Percentiles rank a stretch among this genome's conserved stretches.
Conservation (phyloP, 2,329 filamentous ascomycete genomes). For the Tolypocladium cylindrosporum region DNA sequence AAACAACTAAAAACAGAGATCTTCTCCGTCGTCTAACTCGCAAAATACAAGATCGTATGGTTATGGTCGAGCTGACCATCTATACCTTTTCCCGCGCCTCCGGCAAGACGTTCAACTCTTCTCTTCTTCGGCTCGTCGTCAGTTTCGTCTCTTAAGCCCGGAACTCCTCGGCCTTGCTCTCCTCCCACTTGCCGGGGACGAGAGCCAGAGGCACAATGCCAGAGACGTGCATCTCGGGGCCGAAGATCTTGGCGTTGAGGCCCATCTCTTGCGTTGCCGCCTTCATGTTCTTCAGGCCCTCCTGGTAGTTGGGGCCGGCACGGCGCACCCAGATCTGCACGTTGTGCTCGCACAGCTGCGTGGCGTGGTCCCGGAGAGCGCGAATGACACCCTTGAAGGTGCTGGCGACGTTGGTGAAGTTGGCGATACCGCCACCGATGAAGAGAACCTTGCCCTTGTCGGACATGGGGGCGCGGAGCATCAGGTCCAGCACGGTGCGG, state of each 20-base stretch:
- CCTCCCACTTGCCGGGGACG: constrained; percentile 52
- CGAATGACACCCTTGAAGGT: constrained; percentile 99
- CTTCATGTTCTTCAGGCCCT: constrained; percentile 99
- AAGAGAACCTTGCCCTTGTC: constrained; percentile 97
- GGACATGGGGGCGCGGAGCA: constrained; percentile 80
- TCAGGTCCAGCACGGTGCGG: constrained; percentile 89
- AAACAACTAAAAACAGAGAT: neutral
- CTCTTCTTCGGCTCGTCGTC: neutral
- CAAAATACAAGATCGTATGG: constrained; percentile 21
- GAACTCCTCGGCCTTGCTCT: constrained; percentile 53
- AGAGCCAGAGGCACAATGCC: constrained; percentile 94
- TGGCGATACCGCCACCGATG: constrained; percentile 99
- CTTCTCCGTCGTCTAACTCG: constrained; percentile 19
- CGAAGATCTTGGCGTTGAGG: constrained; percentile 57
- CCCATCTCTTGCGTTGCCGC: constrained; percentile 86
- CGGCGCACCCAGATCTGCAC: constrained; percentile 92
- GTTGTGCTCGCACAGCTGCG: constrained; percentile 86
- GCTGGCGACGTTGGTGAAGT: constrained; percentile 99
- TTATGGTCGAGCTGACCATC: constrained; percentile 9
- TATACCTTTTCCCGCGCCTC: constrained; percentile 4
- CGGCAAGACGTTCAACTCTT: neutral
- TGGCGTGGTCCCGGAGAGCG: constrained; percentile 82
- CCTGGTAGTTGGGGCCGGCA: constrained; percentile 95
- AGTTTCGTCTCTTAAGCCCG: constrained; percentile 30
- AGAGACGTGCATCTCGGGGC: constrained; percentile 86